These are phyloP conservation scores for Backusella mclennaniae DNA, from an alignment of 192 early-diverging fungal species.

Conservation along the genomic window DNA sequence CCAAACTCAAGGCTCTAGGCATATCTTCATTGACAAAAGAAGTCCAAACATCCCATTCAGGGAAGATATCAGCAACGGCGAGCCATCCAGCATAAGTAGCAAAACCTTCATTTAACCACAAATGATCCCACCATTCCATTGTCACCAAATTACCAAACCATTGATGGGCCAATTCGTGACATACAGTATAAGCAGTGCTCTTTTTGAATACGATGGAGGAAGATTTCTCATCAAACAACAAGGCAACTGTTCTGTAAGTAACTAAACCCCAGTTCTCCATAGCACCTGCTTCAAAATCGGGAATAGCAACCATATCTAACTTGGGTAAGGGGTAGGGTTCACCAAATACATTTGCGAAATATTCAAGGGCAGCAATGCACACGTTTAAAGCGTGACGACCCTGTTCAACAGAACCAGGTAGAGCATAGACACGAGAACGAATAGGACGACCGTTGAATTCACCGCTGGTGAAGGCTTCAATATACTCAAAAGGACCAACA, in stretches of 20 bases:
- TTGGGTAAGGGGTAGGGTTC: constrained; percentile 93
- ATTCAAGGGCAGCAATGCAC: constrained; percentile 74
- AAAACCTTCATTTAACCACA: constrained; percentile 98
- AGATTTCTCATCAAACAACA: constrained; percentile 83
- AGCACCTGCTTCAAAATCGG: constrained; percentile 75
- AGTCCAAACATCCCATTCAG: constrained; percentile 94
- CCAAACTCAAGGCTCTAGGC: constrained; percentile 72
- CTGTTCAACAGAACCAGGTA: constrained; percentile 73
- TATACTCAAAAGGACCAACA: constrained; percentile 90
- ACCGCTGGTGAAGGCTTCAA: constrained; percentile 76
- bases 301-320: constrained; percentile 87
- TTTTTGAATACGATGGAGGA: constrained; percentile 77
- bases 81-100: constrained; percentile 94
- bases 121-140: constrained; percentile 89
- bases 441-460: constrained; percentile 70
- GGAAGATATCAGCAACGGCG: constrained; percentile 87
- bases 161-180: constrained; percentile 85
- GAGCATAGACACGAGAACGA: constrained; percentile 82
- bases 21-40: constrained; percentile 80
- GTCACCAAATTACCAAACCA: constrained; percentile 98
- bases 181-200: constrained; percentile 85
- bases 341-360: constrained; percentile 84
- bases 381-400: constrained; percentile 84
- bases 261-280: constrained; percentile 99
- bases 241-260: constrained; percentile 81